Base-by-base conservation (phyloP, 495 filamentous ascomycete genomes). In the Aspergillus nidulans region DNA sequence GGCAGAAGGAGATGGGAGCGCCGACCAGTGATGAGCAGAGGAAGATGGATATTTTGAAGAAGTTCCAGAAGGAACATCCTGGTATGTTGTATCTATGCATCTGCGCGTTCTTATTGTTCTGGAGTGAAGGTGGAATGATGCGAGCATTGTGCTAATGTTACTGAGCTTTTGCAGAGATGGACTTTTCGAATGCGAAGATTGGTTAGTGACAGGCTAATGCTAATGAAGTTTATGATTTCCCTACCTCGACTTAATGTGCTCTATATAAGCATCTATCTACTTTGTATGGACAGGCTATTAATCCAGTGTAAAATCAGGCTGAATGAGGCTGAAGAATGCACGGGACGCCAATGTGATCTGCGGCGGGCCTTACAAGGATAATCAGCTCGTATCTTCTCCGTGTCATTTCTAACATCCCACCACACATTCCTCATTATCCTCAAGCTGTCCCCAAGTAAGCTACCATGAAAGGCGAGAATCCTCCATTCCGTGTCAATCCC, bases 1-100 rank as follows among this genome's bases (percentile, higher is more conserved):
- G 88, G 42, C 91, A 96, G 80, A 97, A 97, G 83, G 94, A 96
- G 79, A 77, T 82, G 73, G 94, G 94, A 6, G 81, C 85, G 67
- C 87, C 88, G 62, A 89, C 84, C 20, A 94, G 88, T 57, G 94
- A 97, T 57, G 92, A 98, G 75, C 82, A 91, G 76, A 85, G 86
- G 77, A 97, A 98, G 82, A 69, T 81, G 72, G 95, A 97, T 34
- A 84, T 97, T 64, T 68, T 98, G 69, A 86, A 88, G 78, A 90
- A 92, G 70, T 98, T 97, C 71, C 85, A 96, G 83, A 77, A 69
- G 45, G 82, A 88, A 66, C 87, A 90, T 74, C 87, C 87, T 25
- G 94, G 97, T 83, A 89, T 88, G 86, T n/a, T n/a, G n/a, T n/a
- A n/a, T 91, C 65, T 89, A 90, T 21, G 1, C 40, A 19, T 23